Base-by-base conservation (phyloP, 2,329 filamentous ascomycete species). In the Penicillium frequentans region DNA sequence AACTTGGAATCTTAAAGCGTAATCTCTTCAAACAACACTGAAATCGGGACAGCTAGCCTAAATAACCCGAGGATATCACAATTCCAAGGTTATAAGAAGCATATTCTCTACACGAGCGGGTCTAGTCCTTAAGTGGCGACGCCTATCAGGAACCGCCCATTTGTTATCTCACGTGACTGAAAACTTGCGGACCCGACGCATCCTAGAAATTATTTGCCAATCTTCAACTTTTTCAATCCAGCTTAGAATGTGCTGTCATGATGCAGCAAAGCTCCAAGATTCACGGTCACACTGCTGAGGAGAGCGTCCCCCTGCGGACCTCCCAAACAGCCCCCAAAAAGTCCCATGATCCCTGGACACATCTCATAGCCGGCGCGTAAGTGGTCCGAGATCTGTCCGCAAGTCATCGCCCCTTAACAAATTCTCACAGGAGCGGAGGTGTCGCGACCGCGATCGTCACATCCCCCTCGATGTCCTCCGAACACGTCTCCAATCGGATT, bases 401-500 rank as follows among this genome's bases (percentile, higher is more conserved):
- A 42, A 42, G 5, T 42, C 29, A 52, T 19, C n/a, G 49, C 26
- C 37, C 31, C 16, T 27, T 16, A 3, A 16, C 11, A 3, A 23
- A 33, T 23, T 44, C 23, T 51, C 29, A 16, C 47, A 72, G 70
- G 61, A 64, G 63, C 56, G 92, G 91, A 54, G 93, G 93, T 44
- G 90, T 96, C 70, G 91, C 90, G 33, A 96, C 91, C 11, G 93
- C 93, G 52, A 83, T 97, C 52, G 89, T 96, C 59, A 96, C 93
- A 51, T 97, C 93, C 72, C 93, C 35, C 86, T 98, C 65, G 93
- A 98, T 79, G 93, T 98, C 57, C 96, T 97, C 75, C 96, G 97
- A 81, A 98, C 93, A 43, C 96, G 96, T 75, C 80, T 98, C 55
- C 93, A 98, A 75, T 92, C 91, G 13, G 93, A 96, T 71, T 96